Evolutionary conservation across 176 grass and related monocot genomes (phyloP).

Genomic region (Cenchrus purpureus): DNA sequence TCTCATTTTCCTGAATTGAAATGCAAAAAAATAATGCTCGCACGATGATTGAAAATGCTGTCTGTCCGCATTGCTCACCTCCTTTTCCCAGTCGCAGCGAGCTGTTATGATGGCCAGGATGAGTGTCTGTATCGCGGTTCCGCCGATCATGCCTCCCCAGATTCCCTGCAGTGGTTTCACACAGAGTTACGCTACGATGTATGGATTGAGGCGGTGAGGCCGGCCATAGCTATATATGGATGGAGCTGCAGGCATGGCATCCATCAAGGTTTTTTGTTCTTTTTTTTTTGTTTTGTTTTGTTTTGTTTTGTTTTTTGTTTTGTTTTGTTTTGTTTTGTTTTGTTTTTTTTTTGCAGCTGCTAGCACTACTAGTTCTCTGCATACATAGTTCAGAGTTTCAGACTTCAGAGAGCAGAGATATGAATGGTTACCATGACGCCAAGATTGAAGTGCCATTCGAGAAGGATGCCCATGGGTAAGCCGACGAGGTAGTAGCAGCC

Average conservation of each 20-base stretch:
- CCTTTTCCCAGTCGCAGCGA: slow-evolving; percentile 84
- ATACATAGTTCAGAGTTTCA: too few relatives aligned
- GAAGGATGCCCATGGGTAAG: slow-evolving; percentile 70
- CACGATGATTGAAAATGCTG: not conserved
- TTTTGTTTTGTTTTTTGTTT: too few relatives aligned
- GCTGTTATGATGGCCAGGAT: slow-evolving; percentile 72
- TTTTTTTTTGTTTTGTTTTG: too few relatives aligned
- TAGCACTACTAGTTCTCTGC: too few relatives aligned
- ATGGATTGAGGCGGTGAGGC: not conserved
- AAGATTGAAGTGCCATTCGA: slow-evolving; percentile 80
- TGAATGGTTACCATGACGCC: slow-evolving; percentile 63
- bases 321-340: too few relatives aligned
- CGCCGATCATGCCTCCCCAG: slow-evolving; percentile 90
- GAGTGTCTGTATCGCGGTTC: slow-evolving; percentile 84
- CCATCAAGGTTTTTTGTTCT: not conserved
- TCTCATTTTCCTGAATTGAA: not conserved
- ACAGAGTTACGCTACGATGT: not conserved
- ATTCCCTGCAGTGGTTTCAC: slow-evolving; percentile 56
- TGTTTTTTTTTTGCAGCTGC: not conserved
- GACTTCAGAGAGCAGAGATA: too few relatives aligned
- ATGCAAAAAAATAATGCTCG: not conserved
- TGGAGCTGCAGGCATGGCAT: not conserved
- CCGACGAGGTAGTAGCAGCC: slow-evolving; percentile 87
- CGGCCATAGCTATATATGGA: not conserved
- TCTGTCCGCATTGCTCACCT: slow-evolving; percentile 41